Evolutionary conservation across 495 filamentous ascomycete genomes (phyloP), one percentile per base, ranked within the genome.

Genomic region (Jackrogersella multiformis): DNA sequence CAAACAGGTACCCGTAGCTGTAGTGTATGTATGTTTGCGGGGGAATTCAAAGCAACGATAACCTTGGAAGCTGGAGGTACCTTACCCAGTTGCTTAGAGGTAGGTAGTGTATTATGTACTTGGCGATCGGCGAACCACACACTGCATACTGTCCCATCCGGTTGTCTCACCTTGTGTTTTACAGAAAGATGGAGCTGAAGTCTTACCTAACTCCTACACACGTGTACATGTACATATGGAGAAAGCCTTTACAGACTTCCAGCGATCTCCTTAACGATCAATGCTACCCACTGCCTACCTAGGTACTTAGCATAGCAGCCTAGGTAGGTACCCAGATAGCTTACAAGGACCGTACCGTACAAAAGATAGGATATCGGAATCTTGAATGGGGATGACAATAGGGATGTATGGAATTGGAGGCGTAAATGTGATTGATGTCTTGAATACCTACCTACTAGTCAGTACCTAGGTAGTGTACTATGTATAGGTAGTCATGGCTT

Each of bases 161-260:
- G 32, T 28, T 61, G 67, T 66, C 61, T 62, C 61, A 66, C 53
- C 38, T 66, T 55, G 61, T 61, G 67, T 70, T 64, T 69, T 65
- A 69, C 51, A 56, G 66, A 21, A 16, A n/a, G 55, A 68, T 55
- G 59, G 59, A 48, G 46, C 39, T 44, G 24, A 26, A 51, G 45
- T 46, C 20, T 18, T 38, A n/a, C 18, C 34, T 21, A 35, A 49
- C 49, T 18, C 30, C 26, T 54, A 56, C 60, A 56, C 52, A 30
- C 45, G 59, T 62, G 49, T 55, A 34, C 39, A 9, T 60, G 16
- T 34, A 16, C 35, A 30, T 12, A 38, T 41, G 10, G 13, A 51
- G 48, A 44, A 42, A n/a, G n/a, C n/a, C n/a, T 15, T 45, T 52
- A 15, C 35, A 10, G 20, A 16, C 16, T 49, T 41, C 30, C 53